Evolutionary conservation across 495 filamentous ascomycete species (phyloP).

Genomic region (Jackrogersella minutella): DNA sequence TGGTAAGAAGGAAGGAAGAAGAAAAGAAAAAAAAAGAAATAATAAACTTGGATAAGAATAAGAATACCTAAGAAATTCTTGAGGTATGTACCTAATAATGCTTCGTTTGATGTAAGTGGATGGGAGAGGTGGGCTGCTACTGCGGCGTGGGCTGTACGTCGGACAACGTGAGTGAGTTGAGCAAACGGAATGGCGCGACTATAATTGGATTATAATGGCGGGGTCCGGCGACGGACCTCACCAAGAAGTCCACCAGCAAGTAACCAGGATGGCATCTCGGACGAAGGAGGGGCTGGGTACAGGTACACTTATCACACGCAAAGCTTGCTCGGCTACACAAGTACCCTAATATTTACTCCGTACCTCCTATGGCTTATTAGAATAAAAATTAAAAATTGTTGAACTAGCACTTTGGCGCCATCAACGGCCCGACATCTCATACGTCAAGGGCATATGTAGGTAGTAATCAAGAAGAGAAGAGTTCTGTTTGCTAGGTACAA

Average conservation of each 20-base stretch:
- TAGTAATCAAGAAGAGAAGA: no score
- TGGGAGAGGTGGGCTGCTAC: conserved; percentile 1
- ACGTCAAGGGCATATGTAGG: conserved; percentile 1
- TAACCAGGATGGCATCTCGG: conserved; percentile 20
- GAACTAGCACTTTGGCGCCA: conserved; percentile 12
- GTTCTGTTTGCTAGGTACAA: no score
- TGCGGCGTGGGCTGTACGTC: conserved; percentile 26
- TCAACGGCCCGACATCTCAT: conserved; percentile 27
- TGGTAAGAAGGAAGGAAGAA: conserved; percentile 6
- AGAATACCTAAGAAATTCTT: conserved; percentile 26
- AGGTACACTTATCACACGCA: conserved; percentile 26
- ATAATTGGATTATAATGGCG: conserved; percentile 27
- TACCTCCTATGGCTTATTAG: conserved; percentile 6
- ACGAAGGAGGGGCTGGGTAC: conserved; percentile 14
- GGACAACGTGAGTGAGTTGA: conserved; percentile 36
- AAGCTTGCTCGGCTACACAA: conserved; percentile 28
- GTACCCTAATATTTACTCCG: conserved; percentile 30
- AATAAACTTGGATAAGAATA: conserved; percentile 20
- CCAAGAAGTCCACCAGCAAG: no score
- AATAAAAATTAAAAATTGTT: conserved; percentile 16
- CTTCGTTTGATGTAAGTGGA: conserved; percentile 21
- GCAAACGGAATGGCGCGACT: conserved; percentile 39
- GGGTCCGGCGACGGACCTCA: conserved; percentile 41
- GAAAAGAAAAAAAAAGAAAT: conserved; percentile 12
- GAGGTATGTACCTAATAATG: background rate